These are phyloP conservation scores for Camelina hispida DNA, from an alignment of 345 rosid species.

Conservation along the genomic window DNA sequence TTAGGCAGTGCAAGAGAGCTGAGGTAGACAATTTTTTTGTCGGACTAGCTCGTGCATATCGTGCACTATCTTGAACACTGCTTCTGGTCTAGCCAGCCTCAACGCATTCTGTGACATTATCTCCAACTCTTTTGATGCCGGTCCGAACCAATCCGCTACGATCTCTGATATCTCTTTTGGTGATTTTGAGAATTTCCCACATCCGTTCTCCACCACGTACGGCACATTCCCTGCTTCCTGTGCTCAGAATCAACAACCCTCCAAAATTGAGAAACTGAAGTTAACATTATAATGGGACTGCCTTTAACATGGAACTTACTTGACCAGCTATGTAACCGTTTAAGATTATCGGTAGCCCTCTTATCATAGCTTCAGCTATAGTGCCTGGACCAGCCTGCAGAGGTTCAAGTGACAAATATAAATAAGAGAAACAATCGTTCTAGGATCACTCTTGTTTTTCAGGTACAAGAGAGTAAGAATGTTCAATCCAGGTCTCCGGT, in stretches of 20 bases:
- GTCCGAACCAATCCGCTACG: slow-evolving; percentile 91
- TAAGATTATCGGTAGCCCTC: slow-evolving; percentile 92
- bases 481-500: not conserved
- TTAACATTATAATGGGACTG: not conserved
- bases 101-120: slow-evolving; percentile 85
- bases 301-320: slow-evolving; percentile 52
- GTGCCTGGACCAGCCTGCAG: slow-evolving; percentile 99
- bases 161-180: slow-evolving; percentile 86
- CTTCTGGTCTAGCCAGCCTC: slow-evolving; percentile 89
- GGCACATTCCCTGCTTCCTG: slow-evolving; percentile 99
- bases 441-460: not conserved
- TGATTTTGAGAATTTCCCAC: slow-evolving; percentile 84
- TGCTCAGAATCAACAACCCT: not conserved
- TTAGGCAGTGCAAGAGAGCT: slow-evolving; percentile 57
- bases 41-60: slow-evolving; percentile 92
- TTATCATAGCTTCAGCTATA: slow-evolving; percentile 98
- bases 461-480: not conserved
- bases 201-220: slow-evolving; percentile 88
- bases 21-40: slow-evolving; percentile 67
- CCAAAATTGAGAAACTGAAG: not conserved
- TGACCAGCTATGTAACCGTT: slow-evolving; percentile 98
- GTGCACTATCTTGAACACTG: slow-evolving; percentile 93
- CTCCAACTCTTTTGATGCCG: slow-evolving; percentile 70
- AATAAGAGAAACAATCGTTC: slow-evolving; percentile 1
- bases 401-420: not conserved